These are phyloP conservation scores for Blastobotrys serpentis DNA, from an alignment of 1,139 yeast species.

Conservation along the genomic window DNA sequence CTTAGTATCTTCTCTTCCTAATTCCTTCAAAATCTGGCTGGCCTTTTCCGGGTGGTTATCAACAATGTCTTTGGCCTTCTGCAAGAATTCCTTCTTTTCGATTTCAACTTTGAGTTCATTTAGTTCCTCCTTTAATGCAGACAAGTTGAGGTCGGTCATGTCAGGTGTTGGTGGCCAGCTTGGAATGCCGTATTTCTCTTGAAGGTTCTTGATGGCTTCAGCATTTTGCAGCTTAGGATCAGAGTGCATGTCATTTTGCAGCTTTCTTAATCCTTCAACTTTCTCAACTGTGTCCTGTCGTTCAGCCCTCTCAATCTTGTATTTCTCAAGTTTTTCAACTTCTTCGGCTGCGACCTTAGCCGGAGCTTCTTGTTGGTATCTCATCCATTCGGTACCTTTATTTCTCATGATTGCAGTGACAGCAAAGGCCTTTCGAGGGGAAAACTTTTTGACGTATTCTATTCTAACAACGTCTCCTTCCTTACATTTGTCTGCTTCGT, in stretches of 20 bases:
- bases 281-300: constrained; percentile 29
- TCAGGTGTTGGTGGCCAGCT: constrained; percentile 55
- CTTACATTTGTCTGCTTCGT: constrained; percentile 85
- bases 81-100: constrained; percentile 27
- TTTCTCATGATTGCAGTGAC: constrained; percentile 87
- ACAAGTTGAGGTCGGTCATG: constrained; percentile 32
- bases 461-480: constrained; percentile 96
- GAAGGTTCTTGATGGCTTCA: constrained; percentile 45
- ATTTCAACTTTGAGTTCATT: constrained; percentile 30
- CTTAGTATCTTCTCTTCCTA: constrained; percentile 34
- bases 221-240: constrained; percentile 15
- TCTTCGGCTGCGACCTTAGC: constrained; percentile 63
- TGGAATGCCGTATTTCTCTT: constrained; percentile 50
- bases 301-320: constrained; percentile 37
- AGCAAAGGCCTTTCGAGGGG: constrained; percentile 84
- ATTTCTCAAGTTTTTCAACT: constrained; percentile 49
- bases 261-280: constrained; percentile 30
- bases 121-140: constrained; percentile 30
- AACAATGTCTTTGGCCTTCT: constrained; percentile 32
- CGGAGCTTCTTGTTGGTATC: constrained; percentile 73
- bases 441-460: constrained; percentile 82
- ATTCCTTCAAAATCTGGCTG: constrained; percentile 29
- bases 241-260: constrained; percentile 11
- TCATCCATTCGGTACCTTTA: constrained; percentile 88
- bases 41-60: constrained; percentile 36